Evolutionary conservation across 2,329 filamentous ascomycete genomes (phyloP).

Genomic region (Graphilbum ipis-grandicollis): DNA sequence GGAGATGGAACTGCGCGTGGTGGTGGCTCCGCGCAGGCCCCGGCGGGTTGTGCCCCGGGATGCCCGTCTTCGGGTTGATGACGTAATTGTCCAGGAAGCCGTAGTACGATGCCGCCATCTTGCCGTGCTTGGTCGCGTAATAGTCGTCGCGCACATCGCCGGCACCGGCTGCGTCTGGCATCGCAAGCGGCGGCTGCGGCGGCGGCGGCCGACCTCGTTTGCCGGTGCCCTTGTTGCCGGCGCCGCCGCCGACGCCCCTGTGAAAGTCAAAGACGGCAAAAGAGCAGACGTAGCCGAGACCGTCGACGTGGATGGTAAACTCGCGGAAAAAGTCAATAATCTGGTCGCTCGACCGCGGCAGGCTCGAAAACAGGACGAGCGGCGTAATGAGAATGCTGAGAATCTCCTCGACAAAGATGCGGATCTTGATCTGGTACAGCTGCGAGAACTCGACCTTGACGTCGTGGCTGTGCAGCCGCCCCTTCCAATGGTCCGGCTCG

Average conservation of each 20-base stretch:
- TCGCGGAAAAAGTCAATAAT: constrained; percentile 97
- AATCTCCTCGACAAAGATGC: constrained; percentile 86
- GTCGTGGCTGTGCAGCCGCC: constrained; percentile 80
- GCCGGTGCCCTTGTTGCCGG: constrained; percentile 5
- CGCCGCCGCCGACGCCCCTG: constrained; percentile 39
- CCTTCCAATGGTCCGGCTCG: constrained; percentile 75
- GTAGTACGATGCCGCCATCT: constrained; percentile 95
- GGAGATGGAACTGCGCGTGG: constrained; percentile 58
- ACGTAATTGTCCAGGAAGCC: constrained; percentile 90
- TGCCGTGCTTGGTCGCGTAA: constrained; percentile 86
- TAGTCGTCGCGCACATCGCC: constrained; percentile 77
- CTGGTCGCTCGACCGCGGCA: constrained; percentile 78
- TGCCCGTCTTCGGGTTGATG: constrained; percentile 51
- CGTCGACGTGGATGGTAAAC: constrained; percentile 93
- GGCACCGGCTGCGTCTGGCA: constrained; percentile 14
- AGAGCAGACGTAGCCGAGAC: constrained; percentile 87
- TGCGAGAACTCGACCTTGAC: constrained; percentile 80
- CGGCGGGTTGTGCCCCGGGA: constrained; percentile 41
- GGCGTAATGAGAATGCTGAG: constrained; percentile 85
- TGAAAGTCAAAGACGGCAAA: constrained; percentile 97
- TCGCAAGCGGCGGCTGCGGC: constrained; percentile 7
- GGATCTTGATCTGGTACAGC: constrained; percentile 79
- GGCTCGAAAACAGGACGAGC: constrained; percentile 68
- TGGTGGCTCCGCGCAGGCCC: constrained; percentile 42
- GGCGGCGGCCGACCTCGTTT: constrained; percentile 17